These are phyloP conservation scores for Moringa oleifera DNA, from an alignment of 345 rosid species.

Conservation along the genomic window DNA sequence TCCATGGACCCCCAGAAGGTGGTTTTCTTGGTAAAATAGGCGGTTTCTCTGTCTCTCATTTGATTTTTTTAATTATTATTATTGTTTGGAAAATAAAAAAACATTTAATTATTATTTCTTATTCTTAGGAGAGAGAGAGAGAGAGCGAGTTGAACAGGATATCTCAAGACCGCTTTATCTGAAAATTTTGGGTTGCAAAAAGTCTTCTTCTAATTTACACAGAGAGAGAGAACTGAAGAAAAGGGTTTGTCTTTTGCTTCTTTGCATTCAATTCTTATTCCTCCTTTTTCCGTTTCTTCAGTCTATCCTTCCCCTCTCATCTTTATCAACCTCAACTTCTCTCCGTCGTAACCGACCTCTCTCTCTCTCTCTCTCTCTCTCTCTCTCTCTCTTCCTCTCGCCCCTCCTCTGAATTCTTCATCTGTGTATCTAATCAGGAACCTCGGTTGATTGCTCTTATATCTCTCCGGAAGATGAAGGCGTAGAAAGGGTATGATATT, in stretches of 20 bases:
- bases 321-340: slow-evolving; percentile 4
- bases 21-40: neutral
- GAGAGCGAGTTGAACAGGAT: slow-evolving; percentile 27
- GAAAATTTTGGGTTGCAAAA: slow-evolving; percentile 28
- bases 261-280: slow-evolving; percentile 29
- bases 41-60: slow-evolving; percentile 22
- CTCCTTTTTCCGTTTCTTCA: slow-evolving; percentile 9
- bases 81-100: no score
- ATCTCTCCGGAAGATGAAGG: slow-evolving; percentile 13
- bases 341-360: slow-evolving; percentile 37
- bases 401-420: neutral
- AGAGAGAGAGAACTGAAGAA: slow-evolving; percentile 10
- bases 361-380: slow-evolving; percentile 17
- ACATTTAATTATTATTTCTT: no score
- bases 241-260: slow-evolving; percentile 38
- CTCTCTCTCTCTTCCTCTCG: slow-evolving; percentile 16
- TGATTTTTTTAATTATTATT: slow-evolving; percentile 5
- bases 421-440: no score
- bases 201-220: slow-evolving; percentile 21
- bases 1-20: neutral
- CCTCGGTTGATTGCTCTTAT: no score
- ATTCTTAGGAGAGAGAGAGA: slow-evolving; percentile 15
- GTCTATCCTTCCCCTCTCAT: neutral
- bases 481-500: slow-evolving; percentile 24
- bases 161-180: slow-evolving; percentile 48